Conservation (phyloP, 208 protist genomes). For the Crithidia sp. region DNA sequence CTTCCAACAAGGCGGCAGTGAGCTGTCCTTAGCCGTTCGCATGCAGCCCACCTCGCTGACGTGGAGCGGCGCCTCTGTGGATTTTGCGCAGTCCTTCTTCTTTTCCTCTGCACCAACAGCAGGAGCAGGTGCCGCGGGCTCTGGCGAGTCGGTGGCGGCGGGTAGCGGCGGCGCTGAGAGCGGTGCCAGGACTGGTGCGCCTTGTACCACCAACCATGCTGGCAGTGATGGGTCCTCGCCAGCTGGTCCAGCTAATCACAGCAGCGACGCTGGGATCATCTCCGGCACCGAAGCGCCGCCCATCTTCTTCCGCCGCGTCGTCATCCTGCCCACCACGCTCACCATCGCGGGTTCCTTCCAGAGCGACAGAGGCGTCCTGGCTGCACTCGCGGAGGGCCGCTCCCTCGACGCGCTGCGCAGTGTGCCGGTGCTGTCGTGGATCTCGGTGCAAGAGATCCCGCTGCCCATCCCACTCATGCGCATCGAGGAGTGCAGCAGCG, state of each 20-base stretch:
- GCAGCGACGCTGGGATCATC: constrained; percentile 12
- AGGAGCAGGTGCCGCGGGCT: no score
- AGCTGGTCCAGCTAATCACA: background rate
- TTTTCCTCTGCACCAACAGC: background rate
- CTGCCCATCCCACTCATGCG: constrained; percentile 38
- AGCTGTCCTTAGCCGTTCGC: constrained; percentile 40
- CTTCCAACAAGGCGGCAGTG: constrained; percentile 36
- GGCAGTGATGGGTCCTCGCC: background rate
- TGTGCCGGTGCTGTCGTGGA: constrained; percentile 43
- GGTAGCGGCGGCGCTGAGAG: no score
- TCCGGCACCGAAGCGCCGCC: constrained; percentile 38
- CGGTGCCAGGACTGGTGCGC: no score
- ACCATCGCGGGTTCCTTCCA: constrained; percentile 68
- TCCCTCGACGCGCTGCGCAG: constrained; percentile 37
- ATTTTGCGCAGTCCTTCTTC: constrained; percentile 36
- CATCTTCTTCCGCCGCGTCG: constrained; percentile 64
- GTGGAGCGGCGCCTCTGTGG: constrained; percentile 41
- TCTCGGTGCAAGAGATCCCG: constrained; percentile 38
- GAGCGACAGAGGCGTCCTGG: constrained; percentile 34
- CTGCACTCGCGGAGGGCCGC: constrained; percentile 27
- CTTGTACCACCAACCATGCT: no score
- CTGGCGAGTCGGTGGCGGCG: no score
- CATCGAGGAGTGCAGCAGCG: constrained; percentile 39
- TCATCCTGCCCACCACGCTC: constrained; percentile 52
- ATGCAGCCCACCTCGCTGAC: constrained; percentile 62